Conservation (phyloP, 371 early-diverging fungal species). For the Enterocytospora artemiae region DNA sequence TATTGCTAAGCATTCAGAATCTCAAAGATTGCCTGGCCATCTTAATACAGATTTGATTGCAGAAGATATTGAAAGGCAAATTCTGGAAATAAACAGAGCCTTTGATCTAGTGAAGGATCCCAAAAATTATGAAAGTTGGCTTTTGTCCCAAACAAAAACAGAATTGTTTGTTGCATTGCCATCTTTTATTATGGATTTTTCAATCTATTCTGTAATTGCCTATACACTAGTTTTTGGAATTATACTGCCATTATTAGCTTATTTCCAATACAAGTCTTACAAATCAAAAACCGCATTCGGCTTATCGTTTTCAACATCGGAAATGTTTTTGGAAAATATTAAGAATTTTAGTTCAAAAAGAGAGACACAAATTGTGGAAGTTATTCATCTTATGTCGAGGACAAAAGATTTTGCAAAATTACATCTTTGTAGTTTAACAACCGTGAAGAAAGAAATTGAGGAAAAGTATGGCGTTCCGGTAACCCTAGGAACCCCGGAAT, state of each 20-base stretch:
- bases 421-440: background rate
- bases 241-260: constrained; percentile 45
- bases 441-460: background rate
- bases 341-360: background rate
- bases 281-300: constrained; percentile 15
- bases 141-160: constrained; percentile 27
- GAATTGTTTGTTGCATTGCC: constrained; percentile 57
- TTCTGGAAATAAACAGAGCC: constrained; percentile 37
- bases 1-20: too few relatives aligned
- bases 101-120: constrained; percentile 44
- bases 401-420: constrained; percentile 32
- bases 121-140: constrained; percentile 39
- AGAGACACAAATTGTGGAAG: background rate
- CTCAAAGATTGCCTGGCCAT: too few relatives aligned
- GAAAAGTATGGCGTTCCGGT: background rate
- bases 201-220: constrained; percentile 30
- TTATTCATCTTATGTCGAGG: constrained; percentile 28
- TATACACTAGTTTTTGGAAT: constrained; percentile 47
- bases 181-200: constrained; percentile 36
- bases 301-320: constrained; percentile 34
- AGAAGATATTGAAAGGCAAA: constrained; percentile 26
- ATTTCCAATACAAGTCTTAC: constrained; percentile 27
- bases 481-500: background rate
- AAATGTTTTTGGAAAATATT: constrained; percentile 42
- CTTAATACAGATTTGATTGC: too few relatives aligned